phyloP scores from a whole-genome alignment of 2,329 filamentous ascomycete species.

The Colletotrichum incanum region DNA sequence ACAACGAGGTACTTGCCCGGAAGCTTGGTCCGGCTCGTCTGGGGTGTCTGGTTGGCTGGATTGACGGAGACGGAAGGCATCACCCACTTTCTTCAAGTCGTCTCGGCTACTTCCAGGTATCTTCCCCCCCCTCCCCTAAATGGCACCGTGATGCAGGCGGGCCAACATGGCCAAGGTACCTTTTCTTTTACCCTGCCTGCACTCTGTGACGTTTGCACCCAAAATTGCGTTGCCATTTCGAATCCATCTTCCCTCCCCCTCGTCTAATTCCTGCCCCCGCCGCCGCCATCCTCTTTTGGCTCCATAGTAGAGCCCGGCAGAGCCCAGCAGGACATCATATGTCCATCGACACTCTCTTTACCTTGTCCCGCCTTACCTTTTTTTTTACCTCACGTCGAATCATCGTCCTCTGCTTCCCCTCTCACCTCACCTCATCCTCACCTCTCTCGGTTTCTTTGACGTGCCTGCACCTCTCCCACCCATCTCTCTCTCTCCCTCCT shows the following conservation, averaged over 20 bases:
- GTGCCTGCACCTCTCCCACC: not conserved
- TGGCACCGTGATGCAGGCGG: not conserved
- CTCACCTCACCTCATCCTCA: slow-evolving; percentile 5
- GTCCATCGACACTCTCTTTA: slow-evolving; percentile 2
- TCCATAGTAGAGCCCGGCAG: not conserved
- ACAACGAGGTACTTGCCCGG: slow-evolving; percentile 1
- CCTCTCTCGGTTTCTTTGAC: not conserved
- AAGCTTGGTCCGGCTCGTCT: not conserved
- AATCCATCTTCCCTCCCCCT: slow-evolving; percentile 26
- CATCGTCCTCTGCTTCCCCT: not conserved
- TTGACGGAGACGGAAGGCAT: not conserved
- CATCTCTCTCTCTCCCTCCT: not conserved
- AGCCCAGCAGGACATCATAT: slow-evolving; percentile 20
- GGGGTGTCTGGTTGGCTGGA: not conserved
- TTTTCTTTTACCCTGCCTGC: slow-evolving; percentile 9
- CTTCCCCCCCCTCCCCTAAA: not conserved
- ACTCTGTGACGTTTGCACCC: slow-evolving; percentile 41
- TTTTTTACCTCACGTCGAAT: not conserved
- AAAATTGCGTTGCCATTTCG: slow-evolving; percentile 34
- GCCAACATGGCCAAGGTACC: slow-evolving; percentile 6
- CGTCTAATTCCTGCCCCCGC: slow-evolving; percentile 20
- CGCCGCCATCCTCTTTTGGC: slow-evolving; percentile 29
- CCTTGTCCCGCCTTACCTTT: not conserved
- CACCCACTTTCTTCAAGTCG: slow-evolving; percentile 10
- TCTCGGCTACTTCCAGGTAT: slow-evolving; percentile 18